Evolutionary conservation across 305 asterid genomes (phyloP), one percentile per base, ranked within the genome.

Genomic region (Caryopteris hybrid): DNA sequence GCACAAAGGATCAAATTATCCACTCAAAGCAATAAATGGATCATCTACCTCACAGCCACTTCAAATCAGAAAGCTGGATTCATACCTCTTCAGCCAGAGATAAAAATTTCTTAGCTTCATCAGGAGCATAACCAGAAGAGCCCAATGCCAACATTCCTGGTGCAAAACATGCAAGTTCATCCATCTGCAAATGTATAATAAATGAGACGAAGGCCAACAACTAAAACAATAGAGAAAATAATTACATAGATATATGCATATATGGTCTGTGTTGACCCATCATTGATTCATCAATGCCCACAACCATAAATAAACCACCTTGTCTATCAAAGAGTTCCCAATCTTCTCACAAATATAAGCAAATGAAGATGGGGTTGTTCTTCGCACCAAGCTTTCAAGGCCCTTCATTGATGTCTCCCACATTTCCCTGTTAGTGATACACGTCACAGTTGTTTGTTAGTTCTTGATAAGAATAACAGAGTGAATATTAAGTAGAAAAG

Each of bases 351-450:
- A 73, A 60, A 94, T 68, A 79, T 94, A 94, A 58, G 96, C 74
- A 77, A 87, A 94, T 53, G 91, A 86, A 72, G 97, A 89, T 13
- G 96, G 91, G 48, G 93, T 80, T 67, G 88, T 87, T 87, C 95
- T 91, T 70, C 88, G 83, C 75, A 94, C 96, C 90, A 94, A 77
- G 95, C 91, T 94, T 69, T 71, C 79, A 79, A 94, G 90, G 74
- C 97, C 98, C 75, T 80, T 74, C 99, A 94, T 91, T 79, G 99
- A 94, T 64, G 79, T 89, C 85, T 94, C 98, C 99, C 99, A 94
- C 99, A 94, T 89, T 29, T 94, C 91, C 85, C 99, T 94, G 86
- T 72, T 66, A 36, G 57, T 13, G 68, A 72, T 52, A 57, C 43
- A 60, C 13, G 31, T 22, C 8, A 69, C 5, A 41, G 53, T 62